Percentiles rank a stretch among this genome's conserved stretches.
These are phyloP conservation scores for Suillus subalutaceus DNA, from an alignment of 768 basidiomycete genomes.

Conservation along the genomic window DNA sequence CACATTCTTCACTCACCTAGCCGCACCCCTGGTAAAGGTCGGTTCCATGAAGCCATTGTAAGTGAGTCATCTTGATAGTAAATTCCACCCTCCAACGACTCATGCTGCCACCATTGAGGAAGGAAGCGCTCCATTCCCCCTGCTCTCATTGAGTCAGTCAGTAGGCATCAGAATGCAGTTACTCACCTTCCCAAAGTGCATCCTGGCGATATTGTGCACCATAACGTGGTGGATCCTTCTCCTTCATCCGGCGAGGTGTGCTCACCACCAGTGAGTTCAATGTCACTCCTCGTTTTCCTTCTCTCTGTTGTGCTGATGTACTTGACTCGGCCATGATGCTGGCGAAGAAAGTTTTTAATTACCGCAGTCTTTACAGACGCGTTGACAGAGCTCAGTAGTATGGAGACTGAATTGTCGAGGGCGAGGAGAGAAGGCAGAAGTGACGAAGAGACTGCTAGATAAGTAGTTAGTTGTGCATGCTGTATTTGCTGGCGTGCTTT, in stretches of 20 bases:
- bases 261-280: background rate
- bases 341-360: background rate
- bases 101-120: background rate
- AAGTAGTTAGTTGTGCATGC: background rate
- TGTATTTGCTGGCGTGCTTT: background rate
- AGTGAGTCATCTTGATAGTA: background rate
- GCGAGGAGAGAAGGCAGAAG: background rate
- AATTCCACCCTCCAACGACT: background rate
- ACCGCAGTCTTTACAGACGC: background rate
- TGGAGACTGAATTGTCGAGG: background rate
- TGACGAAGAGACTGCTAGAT: background rate
- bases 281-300: background rate
- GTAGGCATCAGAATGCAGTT: background rate
- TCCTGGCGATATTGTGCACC: background rate
- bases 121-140: background rate
- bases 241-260: background rate
- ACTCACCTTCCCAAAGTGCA: slow-evolving; percentile 3
- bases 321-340: background rate
- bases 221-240: background rate
- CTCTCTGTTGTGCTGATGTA: background rate
- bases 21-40: background rate
- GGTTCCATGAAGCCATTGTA: background rate
- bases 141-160: background rate
- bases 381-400: background rate
- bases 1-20: background rate